A percentile compares a stretch with the other conserved stretches of the same genome.
Evolutionary conservation across 305 asterid genomes (phyloP).

Genomic region (Plantago rigida): DNA sequence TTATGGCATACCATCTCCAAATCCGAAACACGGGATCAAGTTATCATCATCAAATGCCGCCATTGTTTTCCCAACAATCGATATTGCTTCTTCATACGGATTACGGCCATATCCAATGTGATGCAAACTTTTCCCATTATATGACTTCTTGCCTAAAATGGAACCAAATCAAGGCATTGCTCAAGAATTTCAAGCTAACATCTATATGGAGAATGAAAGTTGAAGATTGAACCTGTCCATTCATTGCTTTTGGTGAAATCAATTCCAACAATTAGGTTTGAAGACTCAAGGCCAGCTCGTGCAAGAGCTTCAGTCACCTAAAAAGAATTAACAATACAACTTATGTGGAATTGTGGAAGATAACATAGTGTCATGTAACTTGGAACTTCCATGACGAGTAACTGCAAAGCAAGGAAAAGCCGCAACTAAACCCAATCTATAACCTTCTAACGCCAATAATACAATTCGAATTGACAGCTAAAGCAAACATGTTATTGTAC

Average conservation of each 20-base stretch:
- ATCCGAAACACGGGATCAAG: slow-evolving; percentile 59
- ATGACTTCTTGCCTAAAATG: slow-evolving; percentile 42
- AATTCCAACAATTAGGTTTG: slow-evolving; percentile 54
- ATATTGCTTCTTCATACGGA: slow-evolving; percentile 61
- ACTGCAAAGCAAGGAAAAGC: too few relatives aligned
- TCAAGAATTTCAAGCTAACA: slow-evolving; percentile 14
- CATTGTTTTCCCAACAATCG: slow-evolving; percentile 53
- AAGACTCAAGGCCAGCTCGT: slow-evolving; percentile 59
- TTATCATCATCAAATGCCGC: slow-evolving; percentile 59
- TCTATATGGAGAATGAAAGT: background rate
- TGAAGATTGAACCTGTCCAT: slow-evolving; percentile 46
- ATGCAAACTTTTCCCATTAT: slow-evolving; percentile 46
- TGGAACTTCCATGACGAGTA: too few relatives aligned
- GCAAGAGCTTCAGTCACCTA: slow-evolving; percentile 61
- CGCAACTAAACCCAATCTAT: too few relatives aligned
- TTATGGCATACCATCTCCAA: slow-evolving; percentile 49
- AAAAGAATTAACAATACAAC: background rate
- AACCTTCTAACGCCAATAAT: too few relatives aligned
- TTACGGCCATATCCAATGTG: slow-evolving; percentile 42
- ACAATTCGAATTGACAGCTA: too few relatives aligned
- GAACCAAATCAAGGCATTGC: slow-evolving; percentile 25
- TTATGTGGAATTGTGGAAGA: background rate
- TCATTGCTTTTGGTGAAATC: slow-evolving; percentile 71
- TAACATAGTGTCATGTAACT: background rate
- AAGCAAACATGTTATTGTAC: too few relatives aligned